Conservation (phyloP, 345 rosid species). For the Hypericum perforatum region DNA sequence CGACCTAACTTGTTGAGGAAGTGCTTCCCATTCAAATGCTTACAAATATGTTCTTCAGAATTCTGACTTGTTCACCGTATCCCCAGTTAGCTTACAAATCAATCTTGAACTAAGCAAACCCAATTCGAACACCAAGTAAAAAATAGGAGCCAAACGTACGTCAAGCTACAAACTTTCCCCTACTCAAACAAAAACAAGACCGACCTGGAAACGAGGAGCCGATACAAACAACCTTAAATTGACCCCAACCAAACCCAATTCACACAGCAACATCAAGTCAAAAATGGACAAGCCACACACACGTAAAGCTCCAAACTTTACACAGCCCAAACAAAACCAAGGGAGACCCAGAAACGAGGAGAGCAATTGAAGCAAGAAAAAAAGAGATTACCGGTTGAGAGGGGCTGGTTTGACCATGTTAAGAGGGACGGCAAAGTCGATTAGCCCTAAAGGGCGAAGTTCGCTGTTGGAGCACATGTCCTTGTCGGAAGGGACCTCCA, state of each 20-base stretch:
- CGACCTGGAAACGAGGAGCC: too few species aligned
- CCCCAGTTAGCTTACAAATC: constrained; percentile 79
- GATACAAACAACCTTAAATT: too few species aligned
- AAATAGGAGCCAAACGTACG: neutral
- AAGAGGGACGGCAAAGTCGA: constrained; percentile 76
- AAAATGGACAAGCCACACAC: neutral
- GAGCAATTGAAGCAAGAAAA: neutral
- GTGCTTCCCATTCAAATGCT: constrained; percentile 69
- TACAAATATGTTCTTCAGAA: constrained; percentile 90
- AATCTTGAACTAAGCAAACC: constrained; percentile 50
- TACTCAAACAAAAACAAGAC: constrained; percentile 23
- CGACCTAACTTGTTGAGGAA: constrained; percentile 80
- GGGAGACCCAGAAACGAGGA: neutral
- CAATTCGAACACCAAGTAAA: constrained; percentile 7
- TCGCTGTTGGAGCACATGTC: constrained; percentile 56
- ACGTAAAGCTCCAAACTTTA: neutral
- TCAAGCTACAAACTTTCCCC: neutral
- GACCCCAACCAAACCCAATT: neutral
- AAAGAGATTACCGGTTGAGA: constrained; percentile 37
- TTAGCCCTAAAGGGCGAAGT: constrained; percentile 78
- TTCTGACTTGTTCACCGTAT: constrained; percentile 74
- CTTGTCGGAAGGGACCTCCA: constrained; percentile 45
- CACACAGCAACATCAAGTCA: too few species aligned
- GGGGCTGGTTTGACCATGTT: constrained; percentile 75
- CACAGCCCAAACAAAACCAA: neutral